Base-by-base conservation (phyloP, 305 asterid genomes). In the Rubia tinctorum region DNA sequence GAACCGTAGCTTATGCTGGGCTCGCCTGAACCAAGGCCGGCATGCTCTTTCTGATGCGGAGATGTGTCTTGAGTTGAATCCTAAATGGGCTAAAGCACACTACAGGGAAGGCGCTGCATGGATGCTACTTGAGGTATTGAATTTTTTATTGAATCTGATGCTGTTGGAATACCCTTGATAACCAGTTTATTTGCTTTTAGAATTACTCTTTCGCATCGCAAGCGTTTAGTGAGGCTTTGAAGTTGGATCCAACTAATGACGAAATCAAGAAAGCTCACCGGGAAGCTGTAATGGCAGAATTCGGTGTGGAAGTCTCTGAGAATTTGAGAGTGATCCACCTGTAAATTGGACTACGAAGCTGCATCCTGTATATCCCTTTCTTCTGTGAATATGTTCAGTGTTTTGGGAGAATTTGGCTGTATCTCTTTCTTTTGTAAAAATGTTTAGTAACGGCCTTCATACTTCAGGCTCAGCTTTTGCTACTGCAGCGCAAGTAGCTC, bases 21-120 rank as follows among this genome's bases (percentile, higher is more conserved):
- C 44, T 6, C 20, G 43, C 68, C 42, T 63, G 39, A 63, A 63
- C n/a, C n/a, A 63, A 27, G 68, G 68, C 22, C 14, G 18, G 18
- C 44, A 8, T 12, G 68, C 68, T 34, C 68, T 63, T 27, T 11
- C 68, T 63, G 68, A 63, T 63, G 68, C 68, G 30, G 12, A 63
- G 44, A 30, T 27, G 68, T 63, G 68, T 34, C 44, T 63, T 27
- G 9, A 30, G 44, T 45, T 63, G 22, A 37, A 27, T 12, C 68
- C 68, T 27, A 18, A 27, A 37, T 63, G 23, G 68, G 44, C 68
- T 34, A 63, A 63, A 63, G 68, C 68, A 8, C 68, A 63, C 68
- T 63, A 63, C 68, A 63, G 68, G 22, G 68, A 63, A 63, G 68
- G 68, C 5, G 68, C 68, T 27, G 68, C 68, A 13, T 63, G 68